Conservation (phyloP, 306 rosid species). For the Ochetophila trinervis region DNA sequence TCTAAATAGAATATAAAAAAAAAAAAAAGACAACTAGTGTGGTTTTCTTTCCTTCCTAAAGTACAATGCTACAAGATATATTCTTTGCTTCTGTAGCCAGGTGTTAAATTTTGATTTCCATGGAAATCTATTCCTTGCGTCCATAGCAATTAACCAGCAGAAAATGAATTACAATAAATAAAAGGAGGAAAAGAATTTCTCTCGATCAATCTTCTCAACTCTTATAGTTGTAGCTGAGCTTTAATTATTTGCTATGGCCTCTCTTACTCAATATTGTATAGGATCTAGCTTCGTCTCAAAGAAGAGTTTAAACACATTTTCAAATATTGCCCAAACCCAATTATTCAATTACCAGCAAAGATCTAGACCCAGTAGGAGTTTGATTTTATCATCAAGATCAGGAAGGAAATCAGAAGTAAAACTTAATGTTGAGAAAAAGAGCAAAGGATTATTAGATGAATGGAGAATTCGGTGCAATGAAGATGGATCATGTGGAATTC, state of each 20-base stretch:
- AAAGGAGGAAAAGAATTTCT: too few relatives aligned
- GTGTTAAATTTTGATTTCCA: too few relatives aligned
- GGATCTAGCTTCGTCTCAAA: conserved; percentile 11
- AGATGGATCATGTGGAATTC: conserved; percentile 37
- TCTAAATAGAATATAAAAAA: too few relatives aligned
- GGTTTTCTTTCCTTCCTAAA: too few relatives aligned
- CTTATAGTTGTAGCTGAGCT: too few relatives aligned
- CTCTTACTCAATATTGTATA: conserved; percentile 18
- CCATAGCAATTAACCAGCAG: background rate
- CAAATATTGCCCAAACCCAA: background rate
- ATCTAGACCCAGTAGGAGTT: conserved; percentile 3
- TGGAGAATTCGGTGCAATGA: conserved; percentile 37
- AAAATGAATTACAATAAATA: too few relatives aligned
- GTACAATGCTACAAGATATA: background rate
- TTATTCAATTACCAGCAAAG: background rate
- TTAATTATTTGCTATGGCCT: conserved; percentile 28
- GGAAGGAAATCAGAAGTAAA: background rate
- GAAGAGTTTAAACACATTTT: background rate
- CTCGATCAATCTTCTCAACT: too few relatives aligned
- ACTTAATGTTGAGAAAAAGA: background rate
- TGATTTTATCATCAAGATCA: background rate
- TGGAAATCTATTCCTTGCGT: conserved; percentile 17
- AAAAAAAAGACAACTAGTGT: too few relatives aligned
- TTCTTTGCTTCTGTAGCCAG: conserved; percentile 15
- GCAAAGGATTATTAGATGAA: conserved; percentile 2